Base-by-base conservation (phyloP, 1,139 yeast genomes). In the Geotrichum carabidarum region DNA sequence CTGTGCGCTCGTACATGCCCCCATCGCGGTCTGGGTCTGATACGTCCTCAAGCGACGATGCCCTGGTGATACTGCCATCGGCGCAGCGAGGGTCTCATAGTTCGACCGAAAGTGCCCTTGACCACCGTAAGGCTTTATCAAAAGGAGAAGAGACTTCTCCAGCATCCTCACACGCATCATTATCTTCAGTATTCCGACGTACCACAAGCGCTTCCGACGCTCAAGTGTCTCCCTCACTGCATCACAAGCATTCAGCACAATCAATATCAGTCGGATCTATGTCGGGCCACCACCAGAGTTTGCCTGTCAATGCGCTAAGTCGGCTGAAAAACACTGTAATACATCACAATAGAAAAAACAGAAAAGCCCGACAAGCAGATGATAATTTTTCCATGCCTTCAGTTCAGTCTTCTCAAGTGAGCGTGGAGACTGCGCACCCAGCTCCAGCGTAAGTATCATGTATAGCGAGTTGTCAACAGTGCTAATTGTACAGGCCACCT, bases 251-350 rank as follows among this genome's bases (percentile, higher is more conserved):
- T 22, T 22, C 27, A 3, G 27, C 27, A 22, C 27, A 22, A 22
- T 22, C 27, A 22, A 22, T 22, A 22, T 22, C 27, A 22, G 27
- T 22, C 27, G 27, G 36, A 2, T 30, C 46, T 7, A 30, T 9
- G 40, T 12, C 22, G 4, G 4, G 30, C 40, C 18, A 34, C 17
- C 22, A 32, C 48, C 31, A 32, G 15, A 27, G 32, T 3, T 9
- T n/a, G 14, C 48, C 48, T 15, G 48, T 31, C 2, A 12, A 14
- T 8, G 48, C 48, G 22, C 40, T 44, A 4, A 18, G 17, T 3
- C 48, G 48, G 5, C 48, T 52, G 14, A 52, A 52, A 52, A 47
- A 47, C 41, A 22, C 51, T 2, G 54, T 51, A 7, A 47, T 45
- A 14, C 44, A 49, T 11, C 45, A 47, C 27, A 47, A 40, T 36